Evolutionary conservation across 352 stramenopile species (phyloP).

Genomic region (Globisporangium yorkense): DNA sequence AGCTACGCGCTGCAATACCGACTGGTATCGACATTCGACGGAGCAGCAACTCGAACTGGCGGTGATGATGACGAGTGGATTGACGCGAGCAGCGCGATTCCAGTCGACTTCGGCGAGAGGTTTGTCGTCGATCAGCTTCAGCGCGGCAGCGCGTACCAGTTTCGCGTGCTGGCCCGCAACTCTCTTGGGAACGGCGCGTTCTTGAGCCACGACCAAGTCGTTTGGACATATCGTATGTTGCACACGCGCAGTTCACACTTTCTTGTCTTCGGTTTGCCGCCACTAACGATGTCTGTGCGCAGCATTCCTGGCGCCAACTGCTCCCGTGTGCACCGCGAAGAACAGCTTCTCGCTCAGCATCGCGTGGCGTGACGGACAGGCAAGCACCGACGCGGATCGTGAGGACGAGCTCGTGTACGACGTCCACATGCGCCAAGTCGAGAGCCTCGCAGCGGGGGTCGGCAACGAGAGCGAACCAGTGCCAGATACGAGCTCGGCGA

Average conservation of each 20-base stretch:
- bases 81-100: conserved; percentile 3
- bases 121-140: conserved; percentile 8
- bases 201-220: background rate
- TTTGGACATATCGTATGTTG: conserved; percentile 24
- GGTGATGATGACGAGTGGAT: conserved; percentile 3
- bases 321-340: conserved; percentile 13
- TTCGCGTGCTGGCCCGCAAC: conserved; percentile 20
- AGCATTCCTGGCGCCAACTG: conserved; percentile 19
- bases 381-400: background rate
- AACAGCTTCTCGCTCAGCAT: conserved; percentile 20
- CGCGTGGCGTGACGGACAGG: conserved; percentile 13
- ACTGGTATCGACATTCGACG: background rate
- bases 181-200: conserved; percentile 16
- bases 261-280: background rate
- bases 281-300: background rate
- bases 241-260: background rate
- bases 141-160: conserved; percentile 11
- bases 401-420: conserved; percentile 15
- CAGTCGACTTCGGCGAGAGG: conserved; percentile 11
- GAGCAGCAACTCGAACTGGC: background rate
- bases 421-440: conserved; percentile 18
- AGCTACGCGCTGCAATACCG: conserved; percentile 18
- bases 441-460: background rate
- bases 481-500: background rate
- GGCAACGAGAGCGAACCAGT: background rate